Evolutionary conservation across 768 basidiomycete species (phyloP).

Genomic region (Mycena olivaceomarginata): DNA sequence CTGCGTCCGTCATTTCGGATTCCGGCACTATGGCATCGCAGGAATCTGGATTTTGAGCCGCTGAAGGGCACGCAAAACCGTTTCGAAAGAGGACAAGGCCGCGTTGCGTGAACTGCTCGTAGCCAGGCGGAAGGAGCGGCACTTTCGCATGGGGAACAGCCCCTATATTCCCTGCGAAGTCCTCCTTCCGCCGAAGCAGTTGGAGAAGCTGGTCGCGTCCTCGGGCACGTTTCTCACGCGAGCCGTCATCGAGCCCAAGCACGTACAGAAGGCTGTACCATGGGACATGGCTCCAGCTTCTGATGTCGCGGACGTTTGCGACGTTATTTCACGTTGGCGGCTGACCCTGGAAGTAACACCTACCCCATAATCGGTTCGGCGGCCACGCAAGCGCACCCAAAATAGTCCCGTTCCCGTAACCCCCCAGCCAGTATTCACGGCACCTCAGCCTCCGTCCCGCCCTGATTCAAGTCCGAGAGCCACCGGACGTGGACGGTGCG

Average conservation of each 20-base stretch:
- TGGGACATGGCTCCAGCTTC: conserved; percentile 14
- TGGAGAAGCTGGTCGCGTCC: conserved; percentile 11
- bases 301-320: conserved; percentile 20
- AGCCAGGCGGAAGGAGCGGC: conserved; percentile 12
- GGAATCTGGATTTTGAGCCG: conserved; percentile 12
- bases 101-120: conserved; percentile 1
- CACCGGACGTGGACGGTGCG: no score
- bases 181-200: conserved; percentile 13
- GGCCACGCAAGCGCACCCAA: background rate
- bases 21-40: conserved; percentile 1
- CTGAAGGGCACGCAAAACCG: conserved; percentile 14
- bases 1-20: conserved; percentile 20
- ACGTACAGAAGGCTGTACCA: background rate
- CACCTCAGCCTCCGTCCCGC: no score
- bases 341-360: background rate
- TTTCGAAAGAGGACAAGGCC: conserved; percentile 9
- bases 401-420: background rate
- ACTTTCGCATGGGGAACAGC: conserved; percentile 22
- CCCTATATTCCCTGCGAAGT: conserved; percentile 27
- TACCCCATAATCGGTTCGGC: background rate
- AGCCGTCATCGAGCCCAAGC: conserved; percentile 21
- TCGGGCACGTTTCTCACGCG: background rate
- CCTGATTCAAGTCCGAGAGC: no score
- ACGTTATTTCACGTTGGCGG: background rate
- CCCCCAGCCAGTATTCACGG: background rate